Conservation (phyloP, 495 filamentous ascomycete species). For the Penicillium desertorum region DNA sequence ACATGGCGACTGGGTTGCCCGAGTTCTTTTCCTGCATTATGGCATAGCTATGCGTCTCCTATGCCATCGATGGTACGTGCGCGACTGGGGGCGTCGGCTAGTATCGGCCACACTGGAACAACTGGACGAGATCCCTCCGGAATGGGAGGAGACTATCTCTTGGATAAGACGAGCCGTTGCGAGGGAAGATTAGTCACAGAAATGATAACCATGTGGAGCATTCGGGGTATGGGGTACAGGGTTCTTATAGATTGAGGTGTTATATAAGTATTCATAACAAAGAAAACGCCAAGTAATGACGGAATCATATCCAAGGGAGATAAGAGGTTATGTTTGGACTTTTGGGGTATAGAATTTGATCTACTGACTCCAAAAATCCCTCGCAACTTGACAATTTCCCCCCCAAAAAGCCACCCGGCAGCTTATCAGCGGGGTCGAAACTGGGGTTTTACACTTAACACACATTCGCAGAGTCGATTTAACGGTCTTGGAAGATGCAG, state of each 20-base stretch:
- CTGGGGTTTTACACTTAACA: not conserved
- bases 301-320: not conserved
- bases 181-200: slow-evolving; percentile 11
- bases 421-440: not conserved
- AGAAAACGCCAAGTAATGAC: not conserved
- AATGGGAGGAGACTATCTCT: slow-evolving; percentile 35
- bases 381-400: no score
- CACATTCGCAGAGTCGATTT: no score
- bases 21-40: slow-evolving; percentile 41
- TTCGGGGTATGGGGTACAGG: not conserved
- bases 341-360: not conserved
- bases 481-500: no score
- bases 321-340: not conserved
- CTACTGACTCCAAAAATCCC: no score
- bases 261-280: not conserved
- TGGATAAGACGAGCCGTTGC: slow-evolving; percentile 35
- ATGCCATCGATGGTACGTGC: slow-evolving; percentile 42
- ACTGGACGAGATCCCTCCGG: slow-evolving; percentile 30
- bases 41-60: slow-evolving; percentile 38
- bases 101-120: slow-evolving; percentile 34
- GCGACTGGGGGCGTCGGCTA: slow-evolving; percentile 37
- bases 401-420: no score
- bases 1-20: slow-evolving; percentile 39
- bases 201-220: not conserved
- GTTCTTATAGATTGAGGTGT: not conserved